Base-by-base conservation (phyloP, 495 filamentous ascomycete species). In the Talaromyces borbonicus region DNA sequence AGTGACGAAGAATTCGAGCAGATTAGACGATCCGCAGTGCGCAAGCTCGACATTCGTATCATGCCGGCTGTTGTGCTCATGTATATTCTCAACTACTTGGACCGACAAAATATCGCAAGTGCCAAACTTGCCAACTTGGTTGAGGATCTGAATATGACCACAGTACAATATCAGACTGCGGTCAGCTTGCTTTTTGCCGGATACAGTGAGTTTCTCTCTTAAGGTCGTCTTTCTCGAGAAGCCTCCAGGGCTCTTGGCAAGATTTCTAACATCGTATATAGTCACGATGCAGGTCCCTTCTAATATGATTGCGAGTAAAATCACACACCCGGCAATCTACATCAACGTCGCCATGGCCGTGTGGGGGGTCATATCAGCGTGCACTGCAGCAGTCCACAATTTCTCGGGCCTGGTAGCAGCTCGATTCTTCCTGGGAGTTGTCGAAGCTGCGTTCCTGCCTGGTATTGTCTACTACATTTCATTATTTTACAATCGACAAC, bases 381-480 rank as follows among this genome's bases (percentile, higher is more conserved):
- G 22, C 12, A 18, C 32, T 18, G 45, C 19, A 4, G 18, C n/a
- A 5, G 24, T 27, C 12, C 11, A 27, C 8, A 41, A n/a, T 18
- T 48, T 30, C 20, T 23, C 30, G 7, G 32, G 24, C 27, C 30
- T 9, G 40, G 85, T 81, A 52, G 72, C 94, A 23, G 72, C 95
- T 4, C 82, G 89, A n/a, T 78, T 94, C 36, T 71, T 95, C 6
- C 73, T 94, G 11, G 89, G 89, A 32, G 73, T 93, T 43, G 87
- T 94, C 15, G 89, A 87, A 55, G 88, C 89, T 8, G 89, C 89
- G 14, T 87, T 95, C 80, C 94, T 89, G 87, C 89, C 89, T 1
- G 89, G 89, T 29, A 94, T 95, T 88, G 77, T 88, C 15, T 94
- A 92, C 62, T 94, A 93, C 54, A 72, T 95, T 16, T 92, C 89